These are phyloP conservation scores for Plasmodium knowlesi DNA, from an alignment of 169 alveolate species.

Conservation along the genomic window DNA sequence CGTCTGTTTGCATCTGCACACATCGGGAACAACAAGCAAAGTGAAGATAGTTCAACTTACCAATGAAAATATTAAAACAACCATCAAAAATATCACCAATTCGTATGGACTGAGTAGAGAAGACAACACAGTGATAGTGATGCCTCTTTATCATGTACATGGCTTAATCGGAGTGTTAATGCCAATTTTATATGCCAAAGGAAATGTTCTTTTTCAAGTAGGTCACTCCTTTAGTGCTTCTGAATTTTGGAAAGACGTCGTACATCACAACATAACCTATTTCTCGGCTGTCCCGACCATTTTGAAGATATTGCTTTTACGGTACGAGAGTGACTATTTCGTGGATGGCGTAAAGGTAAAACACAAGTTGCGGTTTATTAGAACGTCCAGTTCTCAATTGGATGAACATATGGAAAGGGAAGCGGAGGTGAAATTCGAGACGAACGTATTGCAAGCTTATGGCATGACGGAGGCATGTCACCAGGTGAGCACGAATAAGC, in stretches of 20 bases:
- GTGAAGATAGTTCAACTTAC: slow-evolving; percentile 72
- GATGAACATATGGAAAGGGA: slow-evolving; percentile 61
- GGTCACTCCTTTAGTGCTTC: slow-evolving; percentile 72
- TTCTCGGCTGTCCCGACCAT: slow-evolving; percentile 73
- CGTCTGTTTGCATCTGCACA: slow-evolving; percentile 66
- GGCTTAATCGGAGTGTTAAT: slow-evolving; percentile 69
- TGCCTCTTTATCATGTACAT: slow-evolving; percentile 75
- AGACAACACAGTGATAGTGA: slow-evolving; percentile 61
- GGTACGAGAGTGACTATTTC: slow-evolving; percentile 55
- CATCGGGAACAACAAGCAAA: slow-evolving; percentile 70
- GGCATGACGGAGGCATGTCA: slow-evolving; percentile 76
- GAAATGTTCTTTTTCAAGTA: slow-evolving; percentile 60
- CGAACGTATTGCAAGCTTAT: slow-evolving; percentile 58
- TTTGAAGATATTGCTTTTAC: slow-evolving; percentile 38
- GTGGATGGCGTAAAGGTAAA: slow-evolving; percentile 15
- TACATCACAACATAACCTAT: slow-evolving; percentile 25
- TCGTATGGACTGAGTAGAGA: slow-evolving; percentile 41
- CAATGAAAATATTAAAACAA: slow-evolving; percentile 64
- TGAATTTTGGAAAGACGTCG: slow-evolving; percentile 52
- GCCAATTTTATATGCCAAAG: slow-evolving; percentile 41
- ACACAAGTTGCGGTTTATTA: slow-evolving; percentile 52
- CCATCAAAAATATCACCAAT: slow-evolving; percentile 19
- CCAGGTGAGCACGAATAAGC: slow-evolving; percentile 61
- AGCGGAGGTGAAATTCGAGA: slow-evolving; percentile 57
- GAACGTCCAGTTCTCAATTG: slow-evolving; percentile 63